Conservation (phyloP, 768 basidiomycete species). For the Suillus discolor region DNA sequence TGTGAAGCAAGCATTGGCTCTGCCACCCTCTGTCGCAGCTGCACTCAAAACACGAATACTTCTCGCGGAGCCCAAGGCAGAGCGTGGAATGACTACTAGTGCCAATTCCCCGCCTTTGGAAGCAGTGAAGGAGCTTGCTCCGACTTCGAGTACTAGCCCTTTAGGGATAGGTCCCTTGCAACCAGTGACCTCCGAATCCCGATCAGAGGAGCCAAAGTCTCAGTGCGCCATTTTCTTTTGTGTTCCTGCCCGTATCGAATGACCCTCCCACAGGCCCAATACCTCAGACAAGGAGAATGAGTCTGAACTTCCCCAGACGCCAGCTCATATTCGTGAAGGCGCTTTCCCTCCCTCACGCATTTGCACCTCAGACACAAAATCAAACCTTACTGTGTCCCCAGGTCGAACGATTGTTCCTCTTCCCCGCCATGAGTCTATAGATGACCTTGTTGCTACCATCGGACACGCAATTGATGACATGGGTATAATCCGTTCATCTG, state of each 20-base stretch:
- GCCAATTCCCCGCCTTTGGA: neutral
- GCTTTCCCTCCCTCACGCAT: constrained; percentile 58
- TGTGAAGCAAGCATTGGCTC: constrained; percentile 60
- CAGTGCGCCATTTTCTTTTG: neutral
- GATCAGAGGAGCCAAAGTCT: neutral
- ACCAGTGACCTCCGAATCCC: neutral
- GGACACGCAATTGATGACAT: constrained; percentile 42
- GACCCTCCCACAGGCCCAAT: neutral
- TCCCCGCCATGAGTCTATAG: constrained; percentile 35
- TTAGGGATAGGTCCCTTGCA: neutral
- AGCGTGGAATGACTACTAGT: neutral
- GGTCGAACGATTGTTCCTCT: constrained; percentile 21
- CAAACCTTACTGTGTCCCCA: constrained; percentile 15
- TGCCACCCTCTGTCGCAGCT: constrained; percentile 56
- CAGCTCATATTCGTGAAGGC: constrained; percentile 56
- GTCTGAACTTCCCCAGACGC: neutral
- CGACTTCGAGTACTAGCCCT: neutral
- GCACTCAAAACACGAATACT: constrained; percentile 30
- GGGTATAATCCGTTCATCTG: constrained; percentile 34
- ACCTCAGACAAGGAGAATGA: neutral
- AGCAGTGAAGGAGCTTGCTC: constrained; percentile 1
- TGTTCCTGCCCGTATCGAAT: neutral
- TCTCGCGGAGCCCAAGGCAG: neutral
- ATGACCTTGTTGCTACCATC: constrained; percentile 40
- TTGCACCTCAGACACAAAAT: constrained; percentile 26